Base-by-base conservation (phyloP, 345 rosid species). In the Isatis tinctoria region DNA sequence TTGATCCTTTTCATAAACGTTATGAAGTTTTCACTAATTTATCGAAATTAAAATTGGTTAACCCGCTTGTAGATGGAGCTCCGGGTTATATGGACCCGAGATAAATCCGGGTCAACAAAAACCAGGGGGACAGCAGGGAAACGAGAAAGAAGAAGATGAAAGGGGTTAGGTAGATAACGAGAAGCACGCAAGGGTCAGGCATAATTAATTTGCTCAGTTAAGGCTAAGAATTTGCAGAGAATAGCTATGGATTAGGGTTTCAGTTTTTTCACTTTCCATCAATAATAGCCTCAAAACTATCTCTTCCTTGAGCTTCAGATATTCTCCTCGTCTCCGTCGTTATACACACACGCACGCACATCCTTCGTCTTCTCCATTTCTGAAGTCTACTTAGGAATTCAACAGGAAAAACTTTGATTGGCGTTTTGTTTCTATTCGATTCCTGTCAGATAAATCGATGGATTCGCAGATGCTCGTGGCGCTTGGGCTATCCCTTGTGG, bases 391-490 rank as follows among this genome's bases (percentile, higher is more conserved):
- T 60, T 53, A 7, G 20, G 37, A 57, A 74, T 32, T 26, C 6
- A 53, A 37, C 20, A 10, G 5, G n/a, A 6, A 5, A 13, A 40
- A 4, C n/a, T 20, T 62, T 13, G 56, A 20, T 32, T 58, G 32
- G 32, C 18, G 18, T 40, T 52, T 22, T 20, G 22, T 14, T 54
- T 41, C 12, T 3, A 30, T 27, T 61, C 28, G 11, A 30, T 32
- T 16, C 24, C 26, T 24, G 72, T 18, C 27, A 72, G 70, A 51
- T 41, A 35, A 60, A 53, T 13, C 72, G 71, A 91, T 94, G 99
- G 97, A 83, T 71, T 92, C 96, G 45, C 97, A 87, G 79, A 87
- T 86, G 72, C 44, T 82, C 59, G 84, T 85, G 10, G 87, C 87
- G 73, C 87, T 87, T 71, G 85, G 80, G 14, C 78, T 90, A 18